phyloP scores from a whole-genome alignment of 257 asterid species.

The Solanum okadae region DNA sequence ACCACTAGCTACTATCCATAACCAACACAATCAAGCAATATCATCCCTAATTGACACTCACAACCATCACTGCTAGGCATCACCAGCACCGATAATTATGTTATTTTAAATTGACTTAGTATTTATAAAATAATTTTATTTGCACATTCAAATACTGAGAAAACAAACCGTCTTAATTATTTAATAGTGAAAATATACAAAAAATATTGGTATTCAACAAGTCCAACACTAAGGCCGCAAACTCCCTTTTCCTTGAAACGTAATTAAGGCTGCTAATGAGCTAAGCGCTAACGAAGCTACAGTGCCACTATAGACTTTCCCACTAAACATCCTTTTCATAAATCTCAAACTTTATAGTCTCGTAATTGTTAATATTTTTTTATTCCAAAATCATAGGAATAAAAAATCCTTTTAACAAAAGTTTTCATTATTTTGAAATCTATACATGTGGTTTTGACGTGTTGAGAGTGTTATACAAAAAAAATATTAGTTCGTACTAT shows the following conservation, averaged over 20 bases:
- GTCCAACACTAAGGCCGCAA: not conserved
- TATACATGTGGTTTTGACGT: not conserved
- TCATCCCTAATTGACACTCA: not conserved
- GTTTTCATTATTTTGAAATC: not conserved
- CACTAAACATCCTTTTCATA: not conserved
- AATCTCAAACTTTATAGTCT: not conserved
- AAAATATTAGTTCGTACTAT: not conserved
- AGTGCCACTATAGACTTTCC: not conserved
- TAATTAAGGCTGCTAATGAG: not conserved
- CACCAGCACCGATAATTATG: no score
- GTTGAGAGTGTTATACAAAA: not conserved
- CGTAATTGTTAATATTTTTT: not conserved
- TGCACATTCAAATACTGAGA: no score
- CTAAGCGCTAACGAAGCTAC: not conserved
- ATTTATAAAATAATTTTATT: no score
- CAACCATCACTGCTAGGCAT: not conserved
- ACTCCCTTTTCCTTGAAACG: not conserved
- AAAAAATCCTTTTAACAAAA: not conserved
- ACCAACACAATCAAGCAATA: not conserved
- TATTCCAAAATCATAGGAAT: not conserved
- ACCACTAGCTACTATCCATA: not conserved
- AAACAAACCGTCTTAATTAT: no score
- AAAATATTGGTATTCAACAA: not conserved
- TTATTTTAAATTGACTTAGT: no score
- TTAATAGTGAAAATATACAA: no score